Evolutionary conservation across 768 basidiomycete genomes (phyloP).

Genomic region (Mycena alexandri): DNA sequence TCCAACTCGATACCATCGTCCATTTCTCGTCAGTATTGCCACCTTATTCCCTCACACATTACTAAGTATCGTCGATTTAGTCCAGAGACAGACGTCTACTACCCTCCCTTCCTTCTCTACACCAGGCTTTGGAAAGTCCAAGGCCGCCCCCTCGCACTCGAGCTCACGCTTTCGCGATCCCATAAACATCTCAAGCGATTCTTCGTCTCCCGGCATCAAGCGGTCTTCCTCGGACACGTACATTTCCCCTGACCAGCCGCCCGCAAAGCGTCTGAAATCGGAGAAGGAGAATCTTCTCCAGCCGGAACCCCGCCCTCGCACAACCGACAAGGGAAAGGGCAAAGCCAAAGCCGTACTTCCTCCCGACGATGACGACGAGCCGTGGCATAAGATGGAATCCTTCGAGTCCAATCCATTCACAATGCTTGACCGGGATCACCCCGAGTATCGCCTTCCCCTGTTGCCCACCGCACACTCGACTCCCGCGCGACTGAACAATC

Average conservation of each 20-base stretch:
- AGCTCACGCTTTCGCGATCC: slow-evolving; percentile 27
- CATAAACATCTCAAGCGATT: slow-evolving; percentile 55
- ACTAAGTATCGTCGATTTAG: slow-evolving; percentile 27
- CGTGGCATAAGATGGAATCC: slow-evolving; percentile 40
- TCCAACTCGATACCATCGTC: slow-evolving; percentile 20
- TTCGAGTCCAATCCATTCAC: slow-evolving; percentile 44
- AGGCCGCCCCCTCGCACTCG: slow-evolving; percentile 27
- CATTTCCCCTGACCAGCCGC: slow-evolving; percentile 46
- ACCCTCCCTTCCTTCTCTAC: slow-evolving; percentile 60
- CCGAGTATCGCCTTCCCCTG: slow-evolving; percentile 23
- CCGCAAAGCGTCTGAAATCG: slow-evolving; percentile 51
- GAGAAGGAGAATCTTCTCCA: slow-evolving; percentile 54
- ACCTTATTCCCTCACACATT: neutral
- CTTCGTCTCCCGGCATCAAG: slow-evolving; percentile 53
- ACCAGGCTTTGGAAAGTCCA: slow-evolving; percentile 55
- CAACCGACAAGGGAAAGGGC: slow-evolving; percentile 36
- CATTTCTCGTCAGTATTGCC: slow-evolving; percentile 1
- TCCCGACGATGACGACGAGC: slow-evolving; percentile 38
- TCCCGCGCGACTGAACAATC: too few species aligned
- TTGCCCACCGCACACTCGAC: slow-evolving; percentile 4
- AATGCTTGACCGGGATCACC: slow-evolving; percentile 43
- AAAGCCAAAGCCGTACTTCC: slow-evolving; percentile 31
- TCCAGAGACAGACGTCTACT: slow-evolving; percentile 42
- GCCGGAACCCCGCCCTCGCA: neutral
- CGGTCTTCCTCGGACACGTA: slow-evolving; percentile 57